These are phyloP conservation scores for Neobulgaria alba DNA, from an alignment of 2,329 filamentous ascomycete species.

Conservation along the genomic window DNA sequence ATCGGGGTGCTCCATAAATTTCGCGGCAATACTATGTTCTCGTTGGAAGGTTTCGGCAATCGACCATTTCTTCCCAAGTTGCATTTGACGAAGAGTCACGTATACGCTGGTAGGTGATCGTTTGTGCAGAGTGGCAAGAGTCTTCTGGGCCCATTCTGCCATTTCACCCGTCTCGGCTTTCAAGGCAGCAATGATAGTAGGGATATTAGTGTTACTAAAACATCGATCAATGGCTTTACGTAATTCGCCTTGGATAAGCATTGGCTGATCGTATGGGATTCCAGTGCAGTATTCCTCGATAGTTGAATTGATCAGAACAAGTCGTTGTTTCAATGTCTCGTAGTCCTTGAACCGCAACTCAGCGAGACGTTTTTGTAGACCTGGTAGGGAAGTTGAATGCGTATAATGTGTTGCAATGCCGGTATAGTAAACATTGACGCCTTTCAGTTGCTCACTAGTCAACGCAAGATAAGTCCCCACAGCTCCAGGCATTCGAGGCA, in stretches of 20 bases:
- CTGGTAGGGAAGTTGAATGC: conserved; percentile 77
- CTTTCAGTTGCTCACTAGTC: conserved; percentile 75
- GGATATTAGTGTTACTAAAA: conserved; percentile 59
- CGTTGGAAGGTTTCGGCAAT: conserved; percentile 79
- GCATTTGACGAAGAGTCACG: conserved; percentile 78
- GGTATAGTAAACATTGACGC: conserved; percentile 80
- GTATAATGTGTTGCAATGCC: conserved; percentile 95
- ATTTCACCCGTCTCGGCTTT: conserved; percentile 35
- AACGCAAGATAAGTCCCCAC: conserved; percentile 89
- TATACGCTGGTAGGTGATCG: conserved; percentile 82
- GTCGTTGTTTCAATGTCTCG: conserved; percentile 51
- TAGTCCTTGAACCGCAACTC: conserved; percentile 85
- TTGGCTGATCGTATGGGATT: conserved; percentile 65
- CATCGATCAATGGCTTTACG: conserved; percentile 79
- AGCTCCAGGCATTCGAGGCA: conserved; percentile 78
- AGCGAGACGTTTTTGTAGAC: conserved; percentile 74
- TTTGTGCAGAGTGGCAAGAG: conserved; percentile 62
- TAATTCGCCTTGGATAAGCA: conserved; percentile 58
- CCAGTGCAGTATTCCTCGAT: conserved; percentile 89
- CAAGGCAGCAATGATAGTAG: conserved; percentile 57
- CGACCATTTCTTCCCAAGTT: conserved; percentile 63
- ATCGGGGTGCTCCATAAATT: conserved; percentile 87
- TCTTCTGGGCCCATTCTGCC: conserved; percentile 69
- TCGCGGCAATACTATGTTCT: conserved; percentile 74
- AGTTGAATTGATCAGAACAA: conserved; percentile 70